Conservation (phyloP, 805 yeast genomes). For the Priceomyces haplophilus region DNA sequence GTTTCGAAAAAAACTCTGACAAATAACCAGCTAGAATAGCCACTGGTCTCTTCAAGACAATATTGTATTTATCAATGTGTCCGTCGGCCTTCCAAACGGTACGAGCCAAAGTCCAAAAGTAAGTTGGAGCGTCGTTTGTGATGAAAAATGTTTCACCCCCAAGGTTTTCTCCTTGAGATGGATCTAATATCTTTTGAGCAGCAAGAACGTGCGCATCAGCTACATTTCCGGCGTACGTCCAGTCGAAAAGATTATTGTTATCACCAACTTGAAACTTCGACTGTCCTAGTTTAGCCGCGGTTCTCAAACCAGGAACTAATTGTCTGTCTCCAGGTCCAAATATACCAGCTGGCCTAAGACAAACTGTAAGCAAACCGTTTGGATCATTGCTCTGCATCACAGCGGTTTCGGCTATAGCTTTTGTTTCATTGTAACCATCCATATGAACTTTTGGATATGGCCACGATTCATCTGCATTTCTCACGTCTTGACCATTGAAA, state of each 20-base stretch:
- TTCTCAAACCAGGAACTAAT: conserved; percentile 86
- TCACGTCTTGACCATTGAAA: conserved; percentile 89
- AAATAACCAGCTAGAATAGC: conserved; percentile 81
- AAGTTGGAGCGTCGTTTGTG: conserved; percentile 92
- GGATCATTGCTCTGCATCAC: conserved; percentile 70
- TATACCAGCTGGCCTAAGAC: conserved; percentile 95
- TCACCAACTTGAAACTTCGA: conserved; percentile 93
- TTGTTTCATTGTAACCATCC: conserved; percentile 96
- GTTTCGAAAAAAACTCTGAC: conserved; percentile 67
- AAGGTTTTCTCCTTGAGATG: conserved; percentile 41
- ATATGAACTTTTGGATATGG: conserved; percentile 89
- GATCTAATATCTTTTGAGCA: conserved; percentile 65
- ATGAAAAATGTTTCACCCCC: conserved; percentile 88
- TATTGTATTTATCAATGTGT: conserved; percentile 63
- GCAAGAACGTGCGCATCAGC: conserved; percentile 96
- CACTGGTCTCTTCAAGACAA: conserved; percentile 67
- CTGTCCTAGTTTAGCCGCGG: conserved; percentile 79
- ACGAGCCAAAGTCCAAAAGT: conserved; percentile 95
- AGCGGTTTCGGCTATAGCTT: conserved; percentile 83
- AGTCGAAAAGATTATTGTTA: conserved; percentile 89
- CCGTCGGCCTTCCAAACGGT: conserved; percentile 98
- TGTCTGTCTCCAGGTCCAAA: conserved; percentile 99
- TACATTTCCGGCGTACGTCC: conserved; percentile 98
- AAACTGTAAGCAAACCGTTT: conserved; percentile 66
- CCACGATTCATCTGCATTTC: conserved; percentile 90